These are phyloP conservation scores for Lachnellula willkommii DNA, from an alignment of 2,329 filamentous ascomycete species.

Conservation along the genomic window DNA sequence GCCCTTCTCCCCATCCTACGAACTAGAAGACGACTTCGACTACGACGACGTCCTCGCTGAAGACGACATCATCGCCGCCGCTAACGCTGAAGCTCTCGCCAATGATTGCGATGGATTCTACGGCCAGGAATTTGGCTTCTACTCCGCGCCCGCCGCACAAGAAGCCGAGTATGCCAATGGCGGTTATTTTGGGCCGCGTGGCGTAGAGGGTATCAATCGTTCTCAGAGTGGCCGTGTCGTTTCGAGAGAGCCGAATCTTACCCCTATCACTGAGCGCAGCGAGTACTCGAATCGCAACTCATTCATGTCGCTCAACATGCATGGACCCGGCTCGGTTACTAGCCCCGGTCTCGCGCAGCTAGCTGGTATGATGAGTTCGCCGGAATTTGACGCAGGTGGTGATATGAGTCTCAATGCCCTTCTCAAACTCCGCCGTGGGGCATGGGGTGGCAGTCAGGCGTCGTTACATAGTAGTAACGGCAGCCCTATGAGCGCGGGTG, in stretches of 20 bases:
- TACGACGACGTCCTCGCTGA: constrained; percentile 68
- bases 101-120: constrained; percentile 93
- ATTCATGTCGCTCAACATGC: constrained; percentile 53
- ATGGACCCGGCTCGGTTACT: constrained; percentile 44
- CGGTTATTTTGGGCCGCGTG: constrained; percentile 80
- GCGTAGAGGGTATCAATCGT: constrained; percentile 53
- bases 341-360: constrained; percentile 75
- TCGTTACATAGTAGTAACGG: constrained; percentile 54
- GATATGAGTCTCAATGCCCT: constrained; percentile 71
- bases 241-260: constrained; percentile 83
- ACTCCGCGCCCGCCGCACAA: constrained; percentile 54
- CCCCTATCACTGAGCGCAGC: constrained; percentile 90
- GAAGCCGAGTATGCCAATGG: constrained; percentile 61
- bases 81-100: constrained; percentile 88
- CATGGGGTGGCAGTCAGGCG: constrained; percentile 76
- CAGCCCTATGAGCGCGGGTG: constrained; percentile 29
- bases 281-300: constrained; percentile 96
- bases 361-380: constrained; percentile 54
- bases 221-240: constrained; percentile 68
- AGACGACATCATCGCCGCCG: constrained; percentile 87
- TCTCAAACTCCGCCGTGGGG: constrained; percentile 62
- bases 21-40: constrained; percentile 42
- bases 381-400: constrained; percentile 39
- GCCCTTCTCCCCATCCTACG: constrained; percentile 30
- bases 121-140: constrained; percentile 94